Percentiles rank a stretch among this genome's conserved stretches.
Evolutionary conservation across 345 rosid genomes (phyloP).

Genomic region (Angophora floribunda): DNA sequence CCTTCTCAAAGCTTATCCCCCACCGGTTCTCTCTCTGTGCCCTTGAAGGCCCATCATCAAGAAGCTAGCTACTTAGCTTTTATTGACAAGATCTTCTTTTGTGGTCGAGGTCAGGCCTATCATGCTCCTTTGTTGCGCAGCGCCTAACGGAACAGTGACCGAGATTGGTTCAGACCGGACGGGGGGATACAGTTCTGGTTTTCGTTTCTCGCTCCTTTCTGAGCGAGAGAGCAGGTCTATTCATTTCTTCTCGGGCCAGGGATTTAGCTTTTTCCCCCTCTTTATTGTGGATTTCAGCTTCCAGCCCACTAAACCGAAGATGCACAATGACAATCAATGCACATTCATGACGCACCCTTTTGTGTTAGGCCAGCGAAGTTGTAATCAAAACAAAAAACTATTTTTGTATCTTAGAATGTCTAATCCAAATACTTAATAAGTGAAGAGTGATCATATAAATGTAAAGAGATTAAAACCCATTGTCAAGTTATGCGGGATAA

Average conservation of each 20-base stretch:
- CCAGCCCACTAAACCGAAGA: neutral
- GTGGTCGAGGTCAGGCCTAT: neutral
- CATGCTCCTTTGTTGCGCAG: neutral
- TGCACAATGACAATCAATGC: neutral
- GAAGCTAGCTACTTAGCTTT: neutral
- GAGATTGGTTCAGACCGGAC: neutral
- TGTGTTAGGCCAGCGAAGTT: neutral
- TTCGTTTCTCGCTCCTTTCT: neutral
- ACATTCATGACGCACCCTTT: neutral
- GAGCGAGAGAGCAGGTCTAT: neutral
- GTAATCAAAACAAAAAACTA: neutral
- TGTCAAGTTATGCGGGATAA: rapidly evolving
- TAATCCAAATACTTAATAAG: neutral
- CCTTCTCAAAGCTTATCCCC: too few relatives aligned
- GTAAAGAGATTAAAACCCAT: rapidly evolving
- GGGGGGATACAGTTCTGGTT: neutral
- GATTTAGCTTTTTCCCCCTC: neutral
- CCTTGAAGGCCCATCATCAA: neutral
- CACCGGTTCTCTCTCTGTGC: neutral
- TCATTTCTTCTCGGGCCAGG: neutral
- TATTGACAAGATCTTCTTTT: neutral
- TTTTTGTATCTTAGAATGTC: neutral
- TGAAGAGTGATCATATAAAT: rapidly evolving
- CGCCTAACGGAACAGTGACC: neutral
- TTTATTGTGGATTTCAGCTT: neutral